Conservation (phyloP, 805 yeast species). For the Danielia oregonensis region DNA sequence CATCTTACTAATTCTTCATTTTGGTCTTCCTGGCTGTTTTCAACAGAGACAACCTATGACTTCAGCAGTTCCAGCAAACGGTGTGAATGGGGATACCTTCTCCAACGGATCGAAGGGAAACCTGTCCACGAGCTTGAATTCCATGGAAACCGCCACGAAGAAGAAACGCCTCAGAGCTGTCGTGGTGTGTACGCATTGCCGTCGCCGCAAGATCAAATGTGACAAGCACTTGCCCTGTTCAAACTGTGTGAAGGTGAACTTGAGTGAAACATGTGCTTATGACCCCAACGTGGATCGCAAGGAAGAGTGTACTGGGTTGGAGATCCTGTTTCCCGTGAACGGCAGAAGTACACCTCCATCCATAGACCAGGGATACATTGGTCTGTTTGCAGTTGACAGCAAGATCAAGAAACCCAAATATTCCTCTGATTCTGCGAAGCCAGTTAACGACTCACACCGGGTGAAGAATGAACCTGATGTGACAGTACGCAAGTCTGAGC, state of each 20-base stretch:
- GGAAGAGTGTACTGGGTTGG: constrained; percentile 10
- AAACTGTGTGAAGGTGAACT: constrained; percentile 21
- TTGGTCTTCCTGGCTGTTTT: too few species aligned
- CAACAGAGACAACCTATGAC: too few species aligned
- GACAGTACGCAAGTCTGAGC: constrained; percentile 8
- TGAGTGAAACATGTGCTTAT: constrained; percentile 17
- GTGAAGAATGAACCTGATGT: not conserved
- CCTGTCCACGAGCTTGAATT: too few species aligned
- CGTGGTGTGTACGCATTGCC: constrained; percentile 29
- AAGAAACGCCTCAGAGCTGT: constrained; percentile 21
- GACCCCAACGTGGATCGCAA: constrained; percentile 10
- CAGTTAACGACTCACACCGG: too few species aligned
- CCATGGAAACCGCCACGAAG: constrained; percentile 1
- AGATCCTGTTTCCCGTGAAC: constrained; percentile 5
- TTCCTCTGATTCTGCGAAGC: not conserved
- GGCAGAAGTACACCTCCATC: not conserved
- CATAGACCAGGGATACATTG: not conserved
- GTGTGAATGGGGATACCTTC: too few species aligned
- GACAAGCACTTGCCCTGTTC: constrained; percentile 26
- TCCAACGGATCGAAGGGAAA: too few species aligned
- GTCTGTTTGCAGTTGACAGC: constrained; percentile 1
- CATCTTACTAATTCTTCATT: too few species aligned
- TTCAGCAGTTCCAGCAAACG: not conserved
- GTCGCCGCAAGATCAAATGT: constrained; percentile 30
- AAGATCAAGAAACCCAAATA: not conserved